Evolutionary conservation across 257 asterid species (phyloP), one percentile per base, ranked within the genome.

Genomic region (Sherardia arvensis): DNA sequence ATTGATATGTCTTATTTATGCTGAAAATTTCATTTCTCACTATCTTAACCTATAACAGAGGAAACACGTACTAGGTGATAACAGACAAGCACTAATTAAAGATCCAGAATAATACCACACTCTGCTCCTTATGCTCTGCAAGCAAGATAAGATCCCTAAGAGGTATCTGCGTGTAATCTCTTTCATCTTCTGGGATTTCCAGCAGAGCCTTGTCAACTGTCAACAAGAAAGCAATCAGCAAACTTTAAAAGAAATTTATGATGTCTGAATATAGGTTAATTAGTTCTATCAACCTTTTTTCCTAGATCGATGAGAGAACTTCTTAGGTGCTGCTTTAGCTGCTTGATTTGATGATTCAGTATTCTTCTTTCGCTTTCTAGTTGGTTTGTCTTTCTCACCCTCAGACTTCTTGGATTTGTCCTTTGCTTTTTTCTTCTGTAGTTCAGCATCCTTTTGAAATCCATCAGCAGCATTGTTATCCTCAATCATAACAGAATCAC

Each of bases 221-320:
- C 69, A 62, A 75, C 64, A 55, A 66, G 76, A 45, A 51, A 68
- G 8, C 12, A 22, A 64, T 71, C 30, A 71, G 71, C 36, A 67
- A 20, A 65, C 32, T 61, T 64, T 59, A 27, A 20, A 25, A 47
- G 68, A 53, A 28, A 61, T 20, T 33, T 59, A 65, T 59, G 66
- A 69, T 5, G 22, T 34, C 45, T 53, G 36, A 64, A 56, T 49
- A 68, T 51, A 29, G 67, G 67, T 22, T 27, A 43, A 56, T 22
- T 65, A 26, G 40, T 38, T 22, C 11, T 25, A 70, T 21, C 29
- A 20, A 91, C 98, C 91, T 75, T 29, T 80, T 74, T 88, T 87
- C 76, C 87, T 79, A 64, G 97, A 85, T 58, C 95, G 75, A 69
- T 84, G 99, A 62, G 90, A 60, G 66, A 92, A 92, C 74, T 80